Evolutionary conservation across 345 rosid genomes (phyloP).

Genomic region (Citropsis articulata): DNA sequence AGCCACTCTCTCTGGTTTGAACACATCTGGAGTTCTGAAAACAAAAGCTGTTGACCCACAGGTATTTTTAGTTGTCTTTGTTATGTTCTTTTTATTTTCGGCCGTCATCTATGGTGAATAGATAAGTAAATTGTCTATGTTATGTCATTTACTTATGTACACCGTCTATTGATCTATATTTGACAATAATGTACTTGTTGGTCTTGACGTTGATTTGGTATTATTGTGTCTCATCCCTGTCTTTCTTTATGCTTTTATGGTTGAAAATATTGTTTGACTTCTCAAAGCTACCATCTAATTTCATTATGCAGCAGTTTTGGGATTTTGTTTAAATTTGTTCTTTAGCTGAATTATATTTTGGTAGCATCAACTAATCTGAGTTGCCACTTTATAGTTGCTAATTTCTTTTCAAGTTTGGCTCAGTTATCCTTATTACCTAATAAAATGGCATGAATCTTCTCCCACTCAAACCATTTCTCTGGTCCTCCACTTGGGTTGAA

Average conservation of each 20-base stretch:
- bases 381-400: background rate
- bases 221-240: background rate
- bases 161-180: background rate
- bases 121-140: background rate
- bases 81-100: conserved; percentile 5
- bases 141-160: background rate
- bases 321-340: background rate
- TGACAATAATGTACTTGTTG: background rate
- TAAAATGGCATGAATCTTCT: background rate
- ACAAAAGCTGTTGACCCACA: conserved; percentile 42
- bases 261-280: background rate
- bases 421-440: background rate
- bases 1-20: conserved; percentile 62
- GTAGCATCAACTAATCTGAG: background rate
- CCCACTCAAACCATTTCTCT: background rate
- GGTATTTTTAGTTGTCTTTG: conserved; percentile 41
- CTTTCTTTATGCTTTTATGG: background rate
- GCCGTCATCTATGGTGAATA: background rate
- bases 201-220: background rate
- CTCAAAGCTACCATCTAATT: background rate
- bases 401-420: background rate
- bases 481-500: background rate
- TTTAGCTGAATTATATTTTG: background rate
- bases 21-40: conserved; percentile 43
- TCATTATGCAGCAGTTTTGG: background rate